phyloP scores from a whole-genome alignment of 2,329 filamentous ascomycete genomes.

The Talaromyces funiculosus region DNA sequence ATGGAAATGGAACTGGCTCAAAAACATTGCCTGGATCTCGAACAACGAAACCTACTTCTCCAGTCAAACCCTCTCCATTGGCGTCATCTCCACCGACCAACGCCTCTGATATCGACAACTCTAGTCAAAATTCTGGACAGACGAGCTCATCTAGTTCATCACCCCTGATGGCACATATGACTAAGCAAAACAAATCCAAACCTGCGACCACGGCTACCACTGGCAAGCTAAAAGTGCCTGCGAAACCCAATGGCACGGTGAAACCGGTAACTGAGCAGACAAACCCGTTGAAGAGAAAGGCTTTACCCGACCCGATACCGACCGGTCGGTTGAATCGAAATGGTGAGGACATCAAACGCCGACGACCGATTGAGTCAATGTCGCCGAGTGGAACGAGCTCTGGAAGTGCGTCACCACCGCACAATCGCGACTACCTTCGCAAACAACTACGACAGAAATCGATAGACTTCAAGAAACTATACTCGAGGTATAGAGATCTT shows the following conservation, averaged over 20 bases:
- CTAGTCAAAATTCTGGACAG: constrained; percentile 36
- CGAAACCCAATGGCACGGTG: constrained; percentile 23
- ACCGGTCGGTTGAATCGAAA: constrained; percentile 28
- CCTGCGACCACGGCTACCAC: neutral
- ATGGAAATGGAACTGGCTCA: constrained; percentile 28
- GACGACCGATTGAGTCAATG: constrained; percentile 28
- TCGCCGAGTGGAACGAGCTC: constrained; percentile 38
- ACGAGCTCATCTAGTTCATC: constrained; percentile 43
- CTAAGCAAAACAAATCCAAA: constrained; percentile 23
- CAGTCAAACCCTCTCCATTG: constrained; percentile 57
- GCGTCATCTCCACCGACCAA: constrained; percentile 58
- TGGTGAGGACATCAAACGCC: constrained; percentile 41
- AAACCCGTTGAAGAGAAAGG: constrained; percentile 39
- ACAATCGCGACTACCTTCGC: constrained; percentile 31
- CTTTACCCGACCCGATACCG: constrained; percentile 25
- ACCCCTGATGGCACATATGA: constrained; percentile 37
- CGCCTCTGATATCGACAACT: constrained; percentile 52
- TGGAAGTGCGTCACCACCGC: constrained; percentile 36
- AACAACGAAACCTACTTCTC: constrained; percentile 44
- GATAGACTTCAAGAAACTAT: constrained; percentile 51
- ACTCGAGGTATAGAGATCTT: constrained; percentile 53
- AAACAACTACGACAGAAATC: constrained; percentile 39
- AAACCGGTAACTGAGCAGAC: constrained; percentile 22
- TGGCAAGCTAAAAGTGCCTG: constrained; percentile 13
- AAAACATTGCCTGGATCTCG: constrained; percentile 34